phyloP scores from a whole-genome alignment of 805 yeast species.

The Candida takata region DNA sequence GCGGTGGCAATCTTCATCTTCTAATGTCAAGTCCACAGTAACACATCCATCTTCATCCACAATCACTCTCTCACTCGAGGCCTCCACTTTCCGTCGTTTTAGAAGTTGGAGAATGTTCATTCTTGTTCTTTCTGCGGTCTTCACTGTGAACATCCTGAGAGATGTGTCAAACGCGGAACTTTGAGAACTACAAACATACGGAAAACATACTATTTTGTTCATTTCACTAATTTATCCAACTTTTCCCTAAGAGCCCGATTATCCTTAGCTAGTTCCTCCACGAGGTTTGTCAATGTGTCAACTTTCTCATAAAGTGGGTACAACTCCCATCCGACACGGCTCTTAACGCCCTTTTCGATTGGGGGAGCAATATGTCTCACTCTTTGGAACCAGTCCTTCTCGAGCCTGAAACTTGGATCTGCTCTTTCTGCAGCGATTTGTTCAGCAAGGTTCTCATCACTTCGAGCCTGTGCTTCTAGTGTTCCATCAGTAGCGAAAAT shows the following conservation, averaged over 20 bases:
- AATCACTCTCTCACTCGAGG: background rate
- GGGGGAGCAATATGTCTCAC: conserved; percentile 52
- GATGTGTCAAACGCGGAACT: too few relatives aligned
- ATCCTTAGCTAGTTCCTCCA: conserved; percentile 16
- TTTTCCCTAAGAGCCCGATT: conserved; percentile 15
- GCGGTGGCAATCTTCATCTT: too few relatives aligned
- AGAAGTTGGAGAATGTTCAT: conserved; percentile 9
- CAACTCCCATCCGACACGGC: conserved; percentile 59
- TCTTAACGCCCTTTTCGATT: conserved; percentile 43
- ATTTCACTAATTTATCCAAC: background rate
- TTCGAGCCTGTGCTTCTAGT: conserved; percentile 21
- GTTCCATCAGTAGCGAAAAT: conserved; percentile 24
- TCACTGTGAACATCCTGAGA: too few relatives aligned
- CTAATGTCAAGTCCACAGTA: conserved; percentile 9
- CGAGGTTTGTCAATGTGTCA: conserved; percentile 26
- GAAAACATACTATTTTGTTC: too few relatives aligned
- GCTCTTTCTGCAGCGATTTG: conserved; percentile 59
- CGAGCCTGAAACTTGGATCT: conserved; percentile 63
- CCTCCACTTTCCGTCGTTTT: conserved; percentile 1
- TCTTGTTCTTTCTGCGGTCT: background rate
- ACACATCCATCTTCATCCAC: conserved; percentile 6
- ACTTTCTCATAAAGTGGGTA: conserved; percentile 48
- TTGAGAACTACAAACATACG: too few relatives aligned
- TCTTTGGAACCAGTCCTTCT: conserved; percentile 43
- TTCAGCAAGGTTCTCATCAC: conserved; percentile 33